phyloP scores from a whole-genome alignment of 306 rosid species.

The Ochetophila trinervis region DNA sequence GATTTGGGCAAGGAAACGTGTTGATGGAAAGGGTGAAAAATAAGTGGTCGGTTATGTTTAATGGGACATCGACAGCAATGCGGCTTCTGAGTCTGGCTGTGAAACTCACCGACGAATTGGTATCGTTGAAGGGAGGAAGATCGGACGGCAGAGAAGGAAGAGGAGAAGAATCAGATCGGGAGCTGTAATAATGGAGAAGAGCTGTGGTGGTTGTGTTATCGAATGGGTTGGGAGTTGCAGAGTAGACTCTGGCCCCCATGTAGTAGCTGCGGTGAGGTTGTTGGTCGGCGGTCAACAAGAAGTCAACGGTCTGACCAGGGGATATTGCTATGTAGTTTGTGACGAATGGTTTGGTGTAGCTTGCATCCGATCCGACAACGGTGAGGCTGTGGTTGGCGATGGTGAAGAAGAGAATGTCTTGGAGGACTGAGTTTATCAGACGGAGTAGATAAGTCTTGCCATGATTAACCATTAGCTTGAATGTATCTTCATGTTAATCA shows the following conservation, averaged over 20 bases:
- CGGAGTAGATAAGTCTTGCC: constrained; percentile 32
- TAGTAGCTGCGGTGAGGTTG: constrained; percentile 17
- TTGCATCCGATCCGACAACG: constrained; percentile 30
- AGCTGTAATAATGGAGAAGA: constrained; percentile 10
- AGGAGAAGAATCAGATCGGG: background rate
- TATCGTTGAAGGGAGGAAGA: constrained; percentile 25
- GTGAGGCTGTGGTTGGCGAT: constrained; percentile 27
- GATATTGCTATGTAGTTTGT: constrained; percentile 16
- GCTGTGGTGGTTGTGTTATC: constrained; percentile 34
- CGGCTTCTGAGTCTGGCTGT: constrained; percentile 18
- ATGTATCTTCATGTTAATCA: constrained; percentile 8
- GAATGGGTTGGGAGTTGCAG: background rate
- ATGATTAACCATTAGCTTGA: constrained; percentile 6
- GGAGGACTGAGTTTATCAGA: constrained; percentile 16
- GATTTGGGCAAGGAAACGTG: constrained; percentile 16
- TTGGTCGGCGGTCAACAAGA: constrained; percentile 22
- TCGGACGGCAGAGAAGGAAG: constrained; percentile 1
- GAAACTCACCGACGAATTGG: constrained; percentile 15
- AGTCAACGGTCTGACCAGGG: constrained; percentile 32
- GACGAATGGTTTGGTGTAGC: constrained; percentile 31
- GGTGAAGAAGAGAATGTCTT: constrained; percentile 17
- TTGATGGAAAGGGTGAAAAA: constrained; percentile 20
- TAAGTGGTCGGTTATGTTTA: constrained; percentile 1
- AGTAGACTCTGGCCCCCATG: constrained; percentile 26
- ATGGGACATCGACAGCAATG: background rate